These are phyloP conservation scores for Trichoderma sp. DNA, from an alignment of 2,329 filamentous ascomycete genomes.

Conservation along the genomic window DNA sequence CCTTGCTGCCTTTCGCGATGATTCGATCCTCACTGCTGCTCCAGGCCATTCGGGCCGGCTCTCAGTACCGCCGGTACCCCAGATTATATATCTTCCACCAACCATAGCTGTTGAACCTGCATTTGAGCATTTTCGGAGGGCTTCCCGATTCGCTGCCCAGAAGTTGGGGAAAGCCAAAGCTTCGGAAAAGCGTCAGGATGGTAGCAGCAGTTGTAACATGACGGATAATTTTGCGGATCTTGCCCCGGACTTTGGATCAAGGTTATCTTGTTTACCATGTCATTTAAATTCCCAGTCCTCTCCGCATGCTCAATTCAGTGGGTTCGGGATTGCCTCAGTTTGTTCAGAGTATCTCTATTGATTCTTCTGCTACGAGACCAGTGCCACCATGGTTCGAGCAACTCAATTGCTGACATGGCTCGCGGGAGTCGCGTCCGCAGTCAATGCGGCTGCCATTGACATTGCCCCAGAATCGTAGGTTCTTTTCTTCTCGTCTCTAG, in stretches of 20 bases:
- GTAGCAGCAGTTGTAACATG: neutral
- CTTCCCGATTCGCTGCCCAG: slow-evolving; percentile 10
- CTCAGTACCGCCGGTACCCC: slow-evolving; percentile 2
- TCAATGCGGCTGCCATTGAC: slow-evolving; percentile 5
- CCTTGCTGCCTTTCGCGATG: neutral
- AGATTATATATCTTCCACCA: slow-evolving; percentile 20
- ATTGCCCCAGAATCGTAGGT: slow-evolving; percentile 12
- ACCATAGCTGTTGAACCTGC: neutral
- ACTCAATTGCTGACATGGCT: slow-evolving; percentile 14
- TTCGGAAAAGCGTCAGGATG: neutral
- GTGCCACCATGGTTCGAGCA: slow-evolving; percentile 4
- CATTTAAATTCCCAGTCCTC: neutral
- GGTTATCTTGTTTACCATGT: neutral
- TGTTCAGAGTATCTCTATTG: neutral
- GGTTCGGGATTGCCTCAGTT: neutral
- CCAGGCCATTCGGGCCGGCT: slow-evolving; percentile 19
- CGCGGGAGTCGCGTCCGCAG: slow-evolving; percentile 1
- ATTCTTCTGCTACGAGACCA: neutral
- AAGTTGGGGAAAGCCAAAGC: neutral
- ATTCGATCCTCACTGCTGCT: neutral
- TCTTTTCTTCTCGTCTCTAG: no score
- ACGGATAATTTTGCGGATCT: slow-evolving; percentile 2
- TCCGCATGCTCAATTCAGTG: neutral
- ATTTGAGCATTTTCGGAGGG: neutral
- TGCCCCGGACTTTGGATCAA: neutral